Conservation (phyloP, 352 stramenopile species). For the Phytopythium montanum region DNA sequence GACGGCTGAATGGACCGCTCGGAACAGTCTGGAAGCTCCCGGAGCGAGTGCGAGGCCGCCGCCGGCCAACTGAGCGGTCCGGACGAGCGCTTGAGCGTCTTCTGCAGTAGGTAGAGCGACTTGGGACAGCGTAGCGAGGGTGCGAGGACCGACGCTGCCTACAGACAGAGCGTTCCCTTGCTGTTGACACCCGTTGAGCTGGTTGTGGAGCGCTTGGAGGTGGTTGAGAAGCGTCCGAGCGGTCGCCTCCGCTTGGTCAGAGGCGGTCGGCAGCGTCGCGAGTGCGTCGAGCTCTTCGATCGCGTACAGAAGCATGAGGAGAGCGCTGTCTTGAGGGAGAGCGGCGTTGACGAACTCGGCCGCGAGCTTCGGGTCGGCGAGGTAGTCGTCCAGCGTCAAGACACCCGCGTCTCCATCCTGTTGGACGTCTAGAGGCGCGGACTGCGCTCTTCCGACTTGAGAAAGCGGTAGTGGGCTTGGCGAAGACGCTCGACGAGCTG, state of each 20-base stretch:
- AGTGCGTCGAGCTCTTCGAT: constrained; percentile 44
- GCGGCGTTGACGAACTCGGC: constrained; percentile 38
- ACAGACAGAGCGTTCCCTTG: neutral
- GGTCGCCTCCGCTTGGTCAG: constrained; percentile 20
- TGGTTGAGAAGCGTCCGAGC: constrained; percentile 28
- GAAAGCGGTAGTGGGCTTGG: neutral
- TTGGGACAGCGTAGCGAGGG: neutral
- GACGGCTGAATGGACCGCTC: neutral
- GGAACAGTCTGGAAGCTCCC: neutral
- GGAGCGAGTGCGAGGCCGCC: neutral
- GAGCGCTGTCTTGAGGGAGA: constrained; percentile 26
- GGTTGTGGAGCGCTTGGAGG: constrained; percentile 5
- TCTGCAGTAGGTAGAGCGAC: neutral
- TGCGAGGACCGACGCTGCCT: neutral
- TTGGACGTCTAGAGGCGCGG: neutral
- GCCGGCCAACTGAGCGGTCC: neutral
- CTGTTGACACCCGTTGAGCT: neutral
- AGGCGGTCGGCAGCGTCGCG: constrained; percentile 16
- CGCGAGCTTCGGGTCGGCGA: constrained; percentile 36
- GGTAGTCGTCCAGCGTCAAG: constrained; percentile 31
- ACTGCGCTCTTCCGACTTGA: neutral
- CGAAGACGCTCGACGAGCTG: neutral
- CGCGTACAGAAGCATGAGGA: constrained; percentile 34
- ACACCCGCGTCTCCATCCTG: neutral
- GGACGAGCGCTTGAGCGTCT: neutral